Conservation (phyloP, 768 basidiomycete genomes). For the Boletus coccyginus region DNA sequence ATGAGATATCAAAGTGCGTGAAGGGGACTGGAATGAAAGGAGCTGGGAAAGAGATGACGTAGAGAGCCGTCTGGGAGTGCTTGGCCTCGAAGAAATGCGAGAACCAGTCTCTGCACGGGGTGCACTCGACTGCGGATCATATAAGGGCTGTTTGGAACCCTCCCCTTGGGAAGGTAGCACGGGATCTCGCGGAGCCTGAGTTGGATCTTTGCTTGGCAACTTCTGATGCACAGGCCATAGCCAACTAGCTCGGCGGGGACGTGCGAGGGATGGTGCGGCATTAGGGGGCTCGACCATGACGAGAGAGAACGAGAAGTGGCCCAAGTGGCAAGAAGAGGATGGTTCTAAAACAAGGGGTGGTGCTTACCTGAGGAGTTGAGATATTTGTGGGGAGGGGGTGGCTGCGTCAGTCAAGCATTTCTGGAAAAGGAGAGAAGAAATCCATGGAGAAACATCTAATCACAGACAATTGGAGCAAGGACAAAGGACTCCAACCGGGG, state of each 20-base stretch:
- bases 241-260: constrained; percentile 28
- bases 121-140: background rate
- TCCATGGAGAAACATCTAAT: constrained; percentile 12
- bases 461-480: constrained; percentile 1
- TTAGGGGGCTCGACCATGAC: constrained; percentile 23
- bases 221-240: constrained; percentile 28
- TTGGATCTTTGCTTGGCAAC: constrained; percentile 15
- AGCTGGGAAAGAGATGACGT: constrained; percentile 24
- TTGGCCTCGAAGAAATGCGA: constrained; percentile 17
- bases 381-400: constrained; percentile 22
- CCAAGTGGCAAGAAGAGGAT: constrained; percentile 7
- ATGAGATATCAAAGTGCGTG: constrained; percentile 17
- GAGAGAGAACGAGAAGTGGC: constrained; percentile 6
- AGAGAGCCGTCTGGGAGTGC: constrained; percentile 22
- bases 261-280: background rate
- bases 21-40: constrained; percentile 22
- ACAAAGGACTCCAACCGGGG: background rate
- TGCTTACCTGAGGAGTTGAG: constrained; percentile 31
- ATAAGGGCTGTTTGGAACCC: background rate
- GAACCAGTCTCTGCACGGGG: constrained; percentile 1
- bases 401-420: constrained; percentile 27
- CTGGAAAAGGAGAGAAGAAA: constrained; percentile 26
- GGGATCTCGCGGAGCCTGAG: constrained; percentile 12
- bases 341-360: constrained; percentile 12
- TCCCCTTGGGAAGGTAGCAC: constrained; percentile 19